A percentile compares a stretch with the other conserved stretches of the same genome.
Evolutionary conservation across 2,329 filamentous ascomycete genomes (phyloP).

Genomic region (Acephala macrosclerotiorum): DNA sequence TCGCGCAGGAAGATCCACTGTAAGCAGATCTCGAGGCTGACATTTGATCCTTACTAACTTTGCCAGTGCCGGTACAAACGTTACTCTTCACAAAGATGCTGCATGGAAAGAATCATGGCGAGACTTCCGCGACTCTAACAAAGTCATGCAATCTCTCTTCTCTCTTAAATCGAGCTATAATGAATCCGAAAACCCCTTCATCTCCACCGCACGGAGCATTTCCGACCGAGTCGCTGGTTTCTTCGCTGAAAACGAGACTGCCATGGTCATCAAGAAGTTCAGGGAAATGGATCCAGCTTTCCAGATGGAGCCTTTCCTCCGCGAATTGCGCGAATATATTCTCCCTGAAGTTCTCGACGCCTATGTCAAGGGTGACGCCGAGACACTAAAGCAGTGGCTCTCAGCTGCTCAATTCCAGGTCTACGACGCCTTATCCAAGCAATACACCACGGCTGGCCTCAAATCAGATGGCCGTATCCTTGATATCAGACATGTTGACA

Average conservation of each 20-base stretch:
- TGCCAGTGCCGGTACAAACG: conserved; percentile 85
- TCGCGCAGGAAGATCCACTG: conserved; percentile 85
- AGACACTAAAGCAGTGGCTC: conserved; percentile 92
- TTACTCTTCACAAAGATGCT: conserved; percentile 96
- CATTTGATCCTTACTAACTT: conserved; percentile 43
- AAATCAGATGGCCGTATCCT: conserved; percentile 95
- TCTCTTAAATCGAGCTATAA: conserved; percentile 87
- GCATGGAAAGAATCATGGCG: conserved; percentile 99
- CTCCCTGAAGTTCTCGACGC: conserved; percentile 96
- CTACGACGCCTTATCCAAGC: conserved; percentile 94
- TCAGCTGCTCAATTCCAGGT: conserved; percentile 96
- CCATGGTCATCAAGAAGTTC: conserved; percentile 97
- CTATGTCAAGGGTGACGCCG: conserved; percentile 94
- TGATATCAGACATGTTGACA: conserved; percentile 94
- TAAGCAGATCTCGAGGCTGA: conserved; percentile 56
- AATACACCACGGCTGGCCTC: conserved; percentile 91
- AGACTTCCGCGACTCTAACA: conserved; percentile 90
- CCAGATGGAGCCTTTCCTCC: conserved; percentile 92
- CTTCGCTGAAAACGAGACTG: conserved; percentile 98
- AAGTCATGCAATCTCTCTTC: conserved; percentile 87
- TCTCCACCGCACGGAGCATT: conserved; percentile 88
- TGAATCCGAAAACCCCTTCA: conserved; percentile 96
- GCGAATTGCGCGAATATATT: conserved; percentile 97
- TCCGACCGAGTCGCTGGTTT: conserved; percentile 93
- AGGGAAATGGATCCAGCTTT: conserved; percentile 94